Percentiles rank a stretch among this genome's conserved stretches.
Evolutionary conservation across 805 yeast genomes (phyloP).

Genomic region (Hanseniaspora nectarophila): DNA sequence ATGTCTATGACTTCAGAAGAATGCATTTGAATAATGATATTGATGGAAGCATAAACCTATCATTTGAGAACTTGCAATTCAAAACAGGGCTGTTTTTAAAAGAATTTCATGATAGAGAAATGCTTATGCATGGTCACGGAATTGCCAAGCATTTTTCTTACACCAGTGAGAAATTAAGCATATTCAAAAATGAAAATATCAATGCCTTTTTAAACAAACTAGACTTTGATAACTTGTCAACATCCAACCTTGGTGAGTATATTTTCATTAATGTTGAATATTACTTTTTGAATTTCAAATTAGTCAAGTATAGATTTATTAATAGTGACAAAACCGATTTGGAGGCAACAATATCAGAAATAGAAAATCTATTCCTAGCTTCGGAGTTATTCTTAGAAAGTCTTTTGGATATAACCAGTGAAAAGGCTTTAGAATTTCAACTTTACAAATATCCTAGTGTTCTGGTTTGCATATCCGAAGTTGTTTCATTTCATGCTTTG

Average conservation of each 20-base stretch:
- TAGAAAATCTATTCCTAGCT: constrained; percentile 3
- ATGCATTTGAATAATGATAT: neutral
- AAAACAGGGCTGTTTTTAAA: constrained; percentile 9
- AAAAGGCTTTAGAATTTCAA: constrained; percentile 5
- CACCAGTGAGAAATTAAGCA: neutral
- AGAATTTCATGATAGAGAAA: constrained; percentile 12
- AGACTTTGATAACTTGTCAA: neutral
- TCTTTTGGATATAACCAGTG: neutral
- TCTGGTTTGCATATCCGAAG: constrained; percentile 18
- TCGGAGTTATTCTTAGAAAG: constrained; percentile 2
- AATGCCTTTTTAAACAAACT: neutral
- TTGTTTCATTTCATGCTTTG: constrained; percentile 23
- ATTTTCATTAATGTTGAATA: constrained; percentile 4
- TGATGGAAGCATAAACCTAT: neutral
- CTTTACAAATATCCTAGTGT: constrained; percentile 24
- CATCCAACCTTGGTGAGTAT: constrained; percentile 1
- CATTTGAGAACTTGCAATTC: constrained; percentile 7
- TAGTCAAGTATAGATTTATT: constrained; percentile 1
- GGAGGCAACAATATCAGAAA: neutral
- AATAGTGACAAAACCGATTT: constrained; percentile 7
- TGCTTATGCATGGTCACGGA: constrained; percentile 8
- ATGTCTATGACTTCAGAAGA: constrained; percentile 13
- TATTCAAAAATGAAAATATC: constrained; percentile 1
- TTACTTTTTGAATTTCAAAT: constrained; percentile 4
- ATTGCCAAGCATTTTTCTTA: neutral